phyloP scores from a whole-genome alignment of 2,329 filamentous ascomycete species.

The Dryadomyces quercivorus region DNA sequence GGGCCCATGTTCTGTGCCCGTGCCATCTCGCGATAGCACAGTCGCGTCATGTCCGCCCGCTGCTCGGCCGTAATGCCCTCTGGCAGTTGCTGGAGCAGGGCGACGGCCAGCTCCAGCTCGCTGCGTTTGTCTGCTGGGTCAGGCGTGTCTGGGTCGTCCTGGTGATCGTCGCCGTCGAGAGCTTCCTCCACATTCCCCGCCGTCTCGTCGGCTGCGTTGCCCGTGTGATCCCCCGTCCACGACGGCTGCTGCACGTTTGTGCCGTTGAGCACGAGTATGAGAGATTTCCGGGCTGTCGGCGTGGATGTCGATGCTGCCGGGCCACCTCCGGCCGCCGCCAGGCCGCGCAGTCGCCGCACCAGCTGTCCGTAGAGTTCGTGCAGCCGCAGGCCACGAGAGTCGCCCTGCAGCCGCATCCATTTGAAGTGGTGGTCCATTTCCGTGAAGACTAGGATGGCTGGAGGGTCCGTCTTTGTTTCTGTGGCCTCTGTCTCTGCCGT shows the following conservation, averaged over 20 bases:
- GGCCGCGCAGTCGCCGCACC: conserved; percentile 9
- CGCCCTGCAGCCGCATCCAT: conserved; percentile 12
- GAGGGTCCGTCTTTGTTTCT: background rate
- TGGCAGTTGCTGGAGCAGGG: background rate
- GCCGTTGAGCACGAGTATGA: conserved; percentile 10
- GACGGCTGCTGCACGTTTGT: background rate
- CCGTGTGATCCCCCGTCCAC: background rate
- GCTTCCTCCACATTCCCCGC: background rate
- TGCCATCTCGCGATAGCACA: conserved; percentile 7
- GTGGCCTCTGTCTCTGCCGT: background rate
- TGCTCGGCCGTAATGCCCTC: background rate
- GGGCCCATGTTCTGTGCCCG: conserved; percentile 4
- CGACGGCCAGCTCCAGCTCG: background rate
- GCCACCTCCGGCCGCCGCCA: background rate
- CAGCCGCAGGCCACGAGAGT: conserved; percentile 3
- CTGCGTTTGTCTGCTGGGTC: background rate
- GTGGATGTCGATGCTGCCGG: background rate
- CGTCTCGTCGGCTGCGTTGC: background rate
- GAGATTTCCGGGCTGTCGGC: background rate
- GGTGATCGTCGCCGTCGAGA: background rate
- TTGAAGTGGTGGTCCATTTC: conserved; percentile 13
- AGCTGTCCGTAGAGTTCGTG: conserved; percentile 11
- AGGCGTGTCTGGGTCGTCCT: background rate
- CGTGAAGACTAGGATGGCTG: conserved; percentile 7
- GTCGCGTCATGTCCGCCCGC: background rate